A percentile compares a stretch with the other conserved stretches of the same genome.
phyloP scores from a whole-genome alignment of 2,329 filamentous ascomycete genomes.

The Pyricularia sp. region DNA sequence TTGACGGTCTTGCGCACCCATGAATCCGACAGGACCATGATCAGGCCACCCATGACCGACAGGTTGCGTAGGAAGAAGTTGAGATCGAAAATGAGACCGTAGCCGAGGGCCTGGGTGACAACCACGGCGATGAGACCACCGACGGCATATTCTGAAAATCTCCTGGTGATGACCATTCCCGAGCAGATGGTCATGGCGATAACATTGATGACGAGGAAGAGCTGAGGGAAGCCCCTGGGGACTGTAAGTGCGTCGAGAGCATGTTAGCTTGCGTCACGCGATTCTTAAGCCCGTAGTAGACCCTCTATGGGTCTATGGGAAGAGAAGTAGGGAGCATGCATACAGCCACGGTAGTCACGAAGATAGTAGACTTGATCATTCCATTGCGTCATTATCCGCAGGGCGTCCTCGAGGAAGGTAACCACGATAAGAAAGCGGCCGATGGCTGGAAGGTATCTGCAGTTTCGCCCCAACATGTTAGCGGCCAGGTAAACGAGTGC shows the following conservation, averaged over 20 bases:
- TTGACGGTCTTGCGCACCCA: constrained; percentile 98
- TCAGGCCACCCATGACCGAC: constrained; percentile 87
- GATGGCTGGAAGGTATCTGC: constrained; percentile 83
- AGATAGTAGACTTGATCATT: constrained; percentile 87
- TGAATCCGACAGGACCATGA: constrained; percentile 96
- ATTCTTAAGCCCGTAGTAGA: neutral
- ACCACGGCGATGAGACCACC: constrained; percentile 83
- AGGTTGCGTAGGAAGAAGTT: constrained; percentile 99
- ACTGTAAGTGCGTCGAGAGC: constrained; percentile 38
- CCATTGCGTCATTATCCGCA: constrained; percentile 97
- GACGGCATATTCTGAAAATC: constrained; percentile 87
- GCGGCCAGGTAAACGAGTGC: neutral
- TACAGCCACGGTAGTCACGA: constrained; percentile 86
- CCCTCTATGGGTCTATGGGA: neutral
- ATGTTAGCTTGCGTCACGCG: constrained; percentile 11
- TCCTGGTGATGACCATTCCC: constrained; percentile 75
- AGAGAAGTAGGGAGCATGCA: constrained; percentile 4
- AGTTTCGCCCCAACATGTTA: constrained; percentile 1
- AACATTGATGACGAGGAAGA: constrained; percentile 87
- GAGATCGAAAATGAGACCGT: constrained; percentile 95
- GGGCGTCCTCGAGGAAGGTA: constrained; percentile 91
- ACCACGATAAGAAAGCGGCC: constrained; percentile 96
- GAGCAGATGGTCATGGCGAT: constrained; percentile 77
- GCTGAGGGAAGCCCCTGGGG: constrained; percentile 72
- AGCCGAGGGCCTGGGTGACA: constrained; percentile 84